Conservation (phyloP, 257 asterid species). For the Solanum dulcamara region DNA sequence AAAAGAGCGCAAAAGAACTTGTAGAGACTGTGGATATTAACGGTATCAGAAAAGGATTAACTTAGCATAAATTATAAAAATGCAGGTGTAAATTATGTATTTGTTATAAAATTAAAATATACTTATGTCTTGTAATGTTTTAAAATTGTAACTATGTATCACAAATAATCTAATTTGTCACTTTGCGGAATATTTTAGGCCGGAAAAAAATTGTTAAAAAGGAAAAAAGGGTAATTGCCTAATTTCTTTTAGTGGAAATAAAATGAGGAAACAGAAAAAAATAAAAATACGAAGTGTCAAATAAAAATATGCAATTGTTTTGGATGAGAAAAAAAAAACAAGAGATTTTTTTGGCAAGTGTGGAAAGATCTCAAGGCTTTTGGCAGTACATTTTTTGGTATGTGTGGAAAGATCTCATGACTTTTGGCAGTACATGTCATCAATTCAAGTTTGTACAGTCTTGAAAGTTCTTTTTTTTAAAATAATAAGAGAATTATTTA, state of each 20-base stretch:
- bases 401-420: not conserved
- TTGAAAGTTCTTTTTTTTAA: not conserved
- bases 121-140: not conserved
- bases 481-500: not conserved
- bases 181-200: not conserved
- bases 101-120: not conserved
- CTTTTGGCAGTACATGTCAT: not conserved
- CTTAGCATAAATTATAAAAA: too few relatives aligned
- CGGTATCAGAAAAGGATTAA: too few relatives aligned
- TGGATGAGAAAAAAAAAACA: not conserved
- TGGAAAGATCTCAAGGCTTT: not conserved
- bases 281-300: not conserved
- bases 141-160: too few relatives aligned
- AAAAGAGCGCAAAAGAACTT: too few relatives aligned
- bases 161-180: not conserved
- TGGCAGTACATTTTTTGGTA: not conserved
- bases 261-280: not conserved
- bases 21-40: too few relatives aligned
- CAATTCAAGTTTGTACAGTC: not conserved
- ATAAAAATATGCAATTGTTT: not conserved
- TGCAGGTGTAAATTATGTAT: not conserved
- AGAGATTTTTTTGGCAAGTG: not conserved
- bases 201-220: not conserved
- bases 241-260: not conserved
- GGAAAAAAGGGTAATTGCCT: not conserved